phyloP scores from a whole-genome alignment of 495 filamentous ascomycete genomes.

The Penicilliopsis zonata region DNA sequence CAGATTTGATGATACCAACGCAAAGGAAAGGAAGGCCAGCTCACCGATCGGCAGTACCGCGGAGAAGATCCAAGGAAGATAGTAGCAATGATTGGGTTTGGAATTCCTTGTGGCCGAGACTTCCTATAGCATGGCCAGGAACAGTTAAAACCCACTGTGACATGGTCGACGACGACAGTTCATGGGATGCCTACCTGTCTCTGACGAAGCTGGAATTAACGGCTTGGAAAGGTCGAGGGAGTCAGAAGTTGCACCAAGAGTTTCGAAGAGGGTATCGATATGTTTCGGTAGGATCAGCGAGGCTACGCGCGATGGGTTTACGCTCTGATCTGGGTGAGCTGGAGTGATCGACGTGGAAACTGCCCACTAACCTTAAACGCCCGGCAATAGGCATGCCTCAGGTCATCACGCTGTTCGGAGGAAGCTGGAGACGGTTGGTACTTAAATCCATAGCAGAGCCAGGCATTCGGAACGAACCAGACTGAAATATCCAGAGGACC shows the following conservation, averaged over 20 bases:
- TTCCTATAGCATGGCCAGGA: too few species aligned
- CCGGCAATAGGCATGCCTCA: constrained; percentile 54
- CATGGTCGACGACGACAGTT: neutral
- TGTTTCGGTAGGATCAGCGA: constrained; percentile 17
- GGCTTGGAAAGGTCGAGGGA: constrained; percentile 16
- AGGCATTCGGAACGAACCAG: constrained; percentile 25
- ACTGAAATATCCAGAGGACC: constrained; percentile 60
- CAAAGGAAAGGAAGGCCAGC: neutral
- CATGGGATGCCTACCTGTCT: constrained; percentile 9
- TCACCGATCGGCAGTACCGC: constrained; percentile 18
- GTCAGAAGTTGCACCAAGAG: constrained; percentile 17
- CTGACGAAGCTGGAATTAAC: constrained; percentile 12
- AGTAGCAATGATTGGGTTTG: constrained; percentile 13
- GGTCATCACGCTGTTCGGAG: constrained; percentile 43
- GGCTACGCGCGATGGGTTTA: constrained; percentile 9
- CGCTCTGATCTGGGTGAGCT: constrained; percentile 9
- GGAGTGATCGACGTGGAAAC: neutral
- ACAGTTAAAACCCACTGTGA: neutral
- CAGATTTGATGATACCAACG: neutral
- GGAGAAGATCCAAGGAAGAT: constrained; percentile 22
- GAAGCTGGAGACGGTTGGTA: constrained; percentile 30
- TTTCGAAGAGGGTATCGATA: constrained; percentile 21
- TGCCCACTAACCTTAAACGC: constrained; percentile 28
- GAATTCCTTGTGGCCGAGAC: too few species aligned
- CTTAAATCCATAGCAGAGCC: neutral